phyloP scores from a whole-genome alignment of 2,329 filamentous ascomycete species.

The Calycina marina region DNA sequence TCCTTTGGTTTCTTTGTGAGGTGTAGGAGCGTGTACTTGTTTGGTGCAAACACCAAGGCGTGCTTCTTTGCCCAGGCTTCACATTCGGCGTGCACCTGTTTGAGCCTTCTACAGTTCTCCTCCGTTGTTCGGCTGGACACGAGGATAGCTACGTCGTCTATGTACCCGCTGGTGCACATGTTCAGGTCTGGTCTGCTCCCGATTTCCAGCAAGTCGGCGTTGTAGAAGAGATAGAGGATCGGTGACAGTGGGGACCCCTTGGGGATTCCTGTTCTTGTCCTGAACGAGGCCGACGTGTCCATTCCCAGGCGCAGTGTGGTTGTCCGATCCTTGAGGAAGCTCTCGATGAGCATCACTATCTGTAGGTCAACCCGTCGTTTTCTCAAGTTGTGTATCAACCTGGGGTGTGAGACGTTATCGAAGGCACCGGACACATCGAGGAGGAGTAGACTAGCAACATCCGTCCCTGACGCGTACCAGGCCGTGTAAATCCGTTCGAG shows the following conservation, averaged over 20 bases:
- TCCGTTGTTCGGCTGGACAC: too few species aligned
- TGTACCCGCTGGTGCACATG: too few species aligned
- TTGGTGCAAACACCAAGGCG: too few species aligned
- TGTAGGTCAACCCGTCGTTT: slow-evolving; percentile 4
- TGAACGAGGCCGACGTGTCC: slow-evolving; percentile 2
- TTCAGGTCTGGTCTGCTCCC: too few species aligned
- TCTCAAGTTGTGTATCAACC: slow-evolving; percentile 8
- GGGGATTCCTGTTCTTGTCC: slow-evolving; percentile 8
- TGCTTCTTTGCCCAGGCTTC: too few species aligned
- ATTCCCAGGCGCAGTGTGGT: slow-evolving; percentile 9
- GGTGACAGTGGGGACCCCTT: slow-evolving; percentile 12
- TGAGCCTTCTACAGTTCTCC: too few species aligned
- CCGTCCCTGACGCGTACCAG: slow-evolving; percentile 7
- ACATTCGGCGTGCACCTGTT: too few species aligned
- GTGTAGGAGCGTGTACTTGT: too few species aligned
- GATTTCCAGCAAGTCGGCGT: slow-evolving; percentile 11
- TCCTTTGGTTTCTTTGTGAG: too few species aligned
- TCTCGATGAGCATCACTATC: slow-evolving; percentile 5
- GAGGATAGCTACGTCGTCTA: too few species aligned
- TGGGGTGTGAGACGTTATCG: slow-evolving; percentile 8
- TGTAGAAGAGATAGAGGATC: slow-evolving; percentile 20
- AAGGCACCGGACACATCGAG: slow-evolving; percentile 11
- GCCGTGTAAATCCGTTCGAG: slow-evolving; percentile 12
- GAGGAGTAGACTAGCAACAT: slow-evolving; percentile 6
- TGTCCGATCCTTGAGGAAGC: slow-evolving; percentile 8